Percentiles rank a stretch among this genome's conserved stretches.
Evolutionary conservation across 495 filamentous ascomycete species (phyloP).

Genomic region (Penicillium crystallinum): DNA sequence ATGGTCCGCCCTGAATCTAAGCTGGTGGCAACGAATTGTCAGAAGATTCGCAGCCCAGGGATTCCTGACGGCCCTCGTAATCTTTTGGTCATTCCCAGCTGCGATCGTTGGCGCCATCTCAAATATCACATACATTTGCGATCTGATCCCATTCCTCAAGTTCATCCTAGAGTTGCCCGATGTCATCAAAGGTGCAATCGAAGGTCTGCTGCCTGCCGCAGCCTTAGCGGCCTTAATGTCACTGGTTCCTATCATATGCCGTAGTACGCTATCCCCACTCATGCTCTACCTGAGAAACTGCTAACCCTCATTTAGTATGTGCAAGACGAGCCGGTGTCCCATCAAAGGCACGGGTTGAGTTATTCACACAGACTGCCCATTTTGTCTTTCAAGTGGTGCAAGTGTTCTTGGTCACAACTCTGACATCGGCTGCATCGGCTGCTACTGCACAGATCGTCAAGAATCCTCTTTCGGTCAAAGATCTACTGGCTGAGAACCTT

Average conservation of each 20-base stretch:
- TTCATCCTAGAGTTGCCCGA: constrained; percentile 68
- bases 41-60: constrained; percentile 61
- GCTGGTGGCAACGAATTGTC: constrained; percentile 75
- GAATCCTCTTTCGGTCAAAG: constrained; percentile 55
- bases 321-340: constrained; percentile 72
- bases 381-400: constrained; percentile 91
- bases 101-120: constrained; percentile 76
- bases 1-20: constrained; percentile 74
- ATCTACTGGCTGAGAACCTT: constrained; percentile 64
- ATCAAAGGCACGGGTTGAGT: constrained; percentile 69
- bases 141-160: constrained; percentile 54
- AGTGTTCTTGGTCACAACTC: constrained; percentile 78
- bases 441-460: constrained; percentile 58
- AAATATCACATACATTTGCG: constrained; percentile 65
- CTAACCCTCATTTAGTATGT: constrained; percentile 46
- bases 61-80: constrained; percentile 68
- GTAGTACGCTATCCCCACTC: constrained; percentile 44
- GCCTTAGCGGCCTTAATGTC: constrained; percentile 79
- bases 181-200: constrained; percentile 68
- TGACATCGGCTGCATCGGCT: constrained; percentile 69
- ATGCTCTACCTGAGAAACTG: neutral
- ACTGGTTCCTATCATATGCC: constrained; percentile 76
- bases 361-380: constrained; percentile 82
- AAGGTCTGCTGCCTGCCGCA: constrained; percentile 72
- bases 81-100: constrained; percentile 91